These are phyloP conservation scores for Candida tetrigidarum DNA, from an alignment of 1,139 yeast genomes.

Conservation along the genomic window DNA sequence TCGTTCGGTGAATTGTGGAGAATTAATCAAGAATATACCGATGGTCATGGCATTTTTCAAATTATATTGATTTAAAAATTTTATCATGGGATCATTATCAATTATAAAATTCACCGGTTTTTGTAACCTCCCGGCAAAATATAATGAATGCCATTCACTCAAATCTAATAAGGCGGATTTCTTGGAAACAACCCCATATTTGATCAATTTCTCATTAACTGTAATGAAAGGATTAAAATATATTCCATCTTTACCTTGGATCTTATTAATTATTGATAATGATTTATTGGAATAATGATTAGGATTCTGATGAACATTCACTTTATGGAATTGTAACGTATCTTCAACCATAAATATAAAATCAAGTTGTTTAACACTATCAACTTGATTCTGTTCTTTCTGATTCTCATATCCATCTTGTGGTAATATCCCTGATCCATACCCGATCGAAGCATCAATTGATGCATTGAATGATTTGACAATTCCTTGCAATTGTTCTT, in stretches of 20 bases:
- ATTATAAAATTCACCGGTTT: slow-evolving; percentile 85
- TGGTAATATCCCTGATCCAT: slow-evolving; percentile 92
- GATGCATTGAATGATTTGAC: slow-evolving; percentile 68
- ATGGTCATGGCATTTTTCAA: slow-evolving; percentile 77
- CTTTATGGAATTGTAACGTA: slow-evolving; percentile 73
- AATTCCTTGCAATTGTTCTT: slow-evolving; percentile 50
- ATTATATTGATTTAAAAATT: slow-evolving; percentile 75
- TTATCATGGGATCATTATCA: slow-evolving; percentile 46
- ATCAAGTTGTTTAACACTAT: slow-evolving; percentile 63
- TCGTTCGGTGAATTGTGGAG: slow-evolving; percentile 54
- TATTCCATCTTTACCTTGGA: slow-evolving; percentile 86
- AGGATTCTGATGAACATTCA: slow-evolving; percentile 67
- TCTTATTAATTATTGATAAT: slow-evolving; percentile 59
- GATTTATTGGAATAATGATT: slow-evolving; percentile 77
- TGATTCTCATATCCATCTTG: slow-evolving; percentile 59
- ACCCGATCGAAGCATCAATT: slow-evolving; percentile 70
- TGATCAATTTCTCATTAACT: slow-evolving; percentile 57
- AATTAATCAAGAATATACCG: slow-evolving; percentile 57
- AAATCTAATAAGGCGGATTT: slow-evolving; percentile 67
- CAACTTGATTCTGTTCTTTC: slow-evolving; percentile 38
- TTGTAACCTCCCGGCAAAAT: slow-evolving; percentile 91
- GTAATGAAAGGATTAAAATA: slow-evolving; percentile 91
- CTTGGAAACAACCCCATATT: slow-evolving; percentile 84
- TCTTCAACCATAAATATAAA: slow-evolving; percentile 83
- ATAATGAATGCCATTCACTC: slow-evolving; percentile 81